These are phyloP conservation scores for Venturia oleaginea DNA, from an alignment of 2,329 filamentous ascomycete species.

Conservation along the genomic window DNA sequence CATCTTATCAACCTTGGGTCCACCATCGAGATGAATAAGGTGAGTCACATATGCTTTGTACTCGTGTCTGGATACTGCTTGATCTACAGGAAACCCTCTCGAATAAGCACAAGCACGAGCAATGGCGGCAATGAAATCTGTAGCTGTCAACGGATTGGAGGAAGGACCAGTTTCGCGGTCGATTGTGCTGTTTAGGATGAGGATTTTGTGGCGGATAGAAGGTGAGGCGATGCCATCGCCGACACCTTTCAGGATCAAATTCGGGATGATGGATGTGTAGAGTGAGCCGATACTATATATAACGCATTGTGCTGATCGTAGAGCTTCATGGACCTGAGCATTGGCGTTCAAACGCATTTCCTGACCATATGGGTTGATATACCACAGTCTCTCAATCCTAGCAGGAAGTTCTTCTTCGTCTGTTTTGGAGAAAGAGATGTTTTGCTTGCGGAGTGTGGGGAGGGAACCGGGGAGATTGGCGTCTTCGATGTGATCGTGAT, in stretches of 20 bases:
- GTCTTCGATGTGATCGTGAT: constrained; percentile 63
- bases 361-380: constrained; percentile 98
- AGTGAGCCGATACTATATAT: constrained; percentile 92
- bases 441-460: constrained; percentile 67
- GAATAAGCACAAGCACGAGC: constrained; percentile 54
- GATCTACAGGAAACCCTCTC: constrained; percentile 31
- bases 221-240: constrained; percentile 52
- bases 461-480: constrained; percentile 75
- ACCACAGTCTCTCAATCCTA: constrained; percentile 78
- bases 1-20: constrained; percentile 59
- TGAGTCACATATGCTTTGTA: constrained; percentile 71
- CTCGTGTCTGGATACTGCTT: constrained; percentile 27
- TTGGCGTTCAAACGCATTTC: constrained; percentile 83
- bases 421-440: constrained; percentile 72
- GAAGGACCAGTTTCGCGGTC: constrained; percentile 81
- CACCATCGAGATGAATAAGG: constrained; percentile 67
- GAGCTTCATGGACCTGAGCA: constrained; percentile 62
- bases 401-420: constrained; percentile 66
- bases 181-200: constrained; percentile 74
- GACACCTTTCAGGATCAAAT: constrained; percentile 67
- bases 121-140: constrained; percentile 77
- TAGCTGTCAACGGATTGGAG: constrained; percentile 54
- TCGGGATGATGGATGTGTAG: constrained; percentile 83
- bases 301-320: constrained; percentile 56
- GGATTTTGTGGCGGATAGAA: constrained; percentile 58